Base-by-base conservation (phyloP, 1,284 basidiomycete species). In the Apiotrichum laibachii region DNA sequence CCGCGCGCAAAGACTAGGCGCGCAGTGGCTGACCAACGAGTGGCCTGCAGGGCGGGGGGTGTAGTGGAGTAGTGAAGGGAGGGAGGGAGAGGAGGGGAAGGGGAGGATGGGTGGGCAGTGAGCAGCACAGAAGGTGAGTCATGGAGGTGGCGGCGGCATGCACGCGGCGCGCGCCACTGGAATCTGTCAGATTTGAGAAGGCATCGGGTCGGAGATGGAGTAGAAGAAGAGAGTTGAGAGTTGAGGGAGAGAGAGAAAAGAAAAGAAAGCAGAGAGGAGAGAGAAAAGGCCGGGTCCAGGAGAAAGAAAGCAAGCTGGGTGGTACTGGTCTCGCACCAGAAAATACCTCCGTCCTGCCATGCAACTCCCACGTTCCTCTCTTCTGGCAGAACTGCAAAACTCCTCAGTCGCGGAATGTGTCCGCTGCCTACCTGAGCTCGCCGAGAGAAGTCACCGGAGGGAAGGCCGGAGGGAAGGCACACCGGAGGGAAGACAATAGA, bases 21-120 rank as follows among this genome's bases (percentile, higher is more conserved):
- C 63, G 69, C 68, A 68, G 69, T 69, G 68, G 65, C 69, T 59
- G 53, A 59, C 56, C 60, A 37, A 49, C 46, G 40, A 31, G 35
- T 13, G 37, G 12, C 18, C 13, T 19, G 51, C 59, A 16, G 44
- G 58, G 37, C 48, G 60, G 56, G 58, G 63, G 47, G 55, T 54
- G 50, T 50, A 50, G 39, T 34, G 21, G 46, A 51, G 62, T 44
- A 54, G 54, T 47, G 61, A 46, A 55, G 42, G 19, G 39, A 2
- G 40, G 56, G 56, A 50, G 49, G 39, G 55, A 56, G 22, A n/a
- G 33, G 37, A 31, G 21, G 40, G 12, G 34, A 42, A 16, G n/a
- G 46, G 19, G 21, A 22, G 48, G 49, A 33, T 21, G 18, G 16
- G 50, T 18, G 31, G 35, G n/a, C 7, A 37, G 46, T 12, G 21